Evolutionary conservation across 371 early-diverging fungal species (phyloP).

Genomic region (Mortierella sp.): DNA sequence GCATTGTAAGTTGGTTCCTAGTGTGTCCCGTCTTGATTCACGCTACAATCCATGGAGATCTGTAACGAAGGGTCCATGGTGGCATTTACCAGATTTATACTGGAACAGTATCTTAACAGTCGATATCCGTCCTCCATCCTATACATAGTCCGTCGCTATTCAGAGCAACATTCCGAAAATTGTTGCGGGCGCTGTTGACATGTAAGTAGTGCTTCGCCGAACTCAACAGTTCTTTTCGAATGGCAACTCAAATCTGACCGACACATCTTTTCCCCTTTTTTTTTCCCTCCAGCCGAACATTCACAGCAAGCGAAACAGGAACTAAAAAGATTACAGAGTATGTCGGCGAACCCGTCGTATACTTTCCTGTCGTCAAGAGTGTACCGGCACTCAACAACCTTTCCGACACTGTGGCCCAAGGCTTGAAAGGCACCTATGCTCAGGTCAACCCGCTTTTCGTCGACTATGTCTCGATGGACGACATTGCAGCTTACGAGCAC

Average conservation of each 20-base stretch:
- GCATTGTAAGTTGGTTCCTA: conserved; percentile 32
- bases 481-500: conserved; percentile 37
- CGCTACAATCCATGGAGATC: background rate
- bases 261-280: background rate
- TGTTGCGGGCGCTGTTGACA: conserved; percentile 26
- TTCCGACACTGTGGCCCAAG: conserved; percentile 23
- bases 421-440: conserved; percentile 3
- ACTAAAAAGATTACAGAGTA: conserved; percentile 1
- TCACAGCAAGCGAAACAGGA: conserved; percentile 25
- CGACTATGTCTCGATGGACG: conserved; percentile 46
- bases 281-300: conserved; percentile 18
- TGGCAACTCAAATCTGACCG: background rate
- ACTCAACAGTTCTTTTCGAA: too few species aligned
- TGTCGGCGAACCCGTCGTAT: conserved; percentile 16
- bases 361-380: conserved; percentile 36
- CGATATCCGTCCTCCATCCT: background rate
- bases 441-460: conserved; percentile 36
- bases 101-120: conserved; percentile 6
- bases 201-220: conserved; percentile 33
- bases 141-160: conserved; percentile 36
- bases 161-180: conserved; percentile 45
- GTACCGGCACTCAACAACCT: conserved; percentile 35
- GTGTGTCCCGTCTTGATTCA: background rate
- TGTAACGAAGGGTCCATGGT: too few species aligned
- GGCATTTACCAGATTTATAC: conserved; percentile 5